These are phyloP conservation scores for Sporothrix luriei DNA, from an alignment of 2,329 filamentous ascomycete species.

Conservation along the genomic window DNA sequence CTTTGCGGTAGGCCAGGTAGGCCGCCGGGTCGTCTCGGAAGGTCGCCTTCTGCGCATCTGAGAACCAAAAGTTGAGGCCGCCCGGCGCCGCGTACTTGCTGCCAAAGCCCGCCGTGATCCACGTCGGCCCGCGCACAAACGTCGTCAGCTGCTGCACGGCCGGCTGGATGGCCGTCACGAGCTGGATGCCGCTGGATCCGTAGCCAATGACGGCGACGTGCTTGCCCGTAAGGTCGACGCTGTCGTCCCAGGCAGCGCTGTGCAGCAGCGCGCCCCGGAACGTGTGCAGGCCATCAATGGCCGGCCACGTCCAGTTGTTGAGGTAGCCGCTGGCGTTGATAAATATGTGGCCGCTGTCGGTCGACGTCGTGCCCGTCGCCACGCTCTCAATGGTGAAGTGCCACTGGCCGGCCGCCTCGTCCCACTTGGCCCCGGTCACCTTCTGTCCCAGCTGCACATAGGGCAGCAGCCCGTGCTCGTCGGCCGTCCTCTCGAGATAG, in stretches of 20 bases:
- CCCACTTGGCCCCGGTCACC: slow-evolving; percentile 30
- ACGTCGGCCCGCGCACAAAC: slow-evolving; percentile 42
- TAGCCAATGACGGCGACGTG: slow-evolving; percentile 34
- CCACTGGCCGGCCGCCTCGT: slow-evolving; percentile 33
- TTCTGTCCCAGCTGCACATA: slow-evolving; percentile 32
- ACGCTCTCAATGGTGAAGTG: slow-evolving; percentile 25
- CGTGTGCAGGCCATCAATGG: slow-evolving; percentile 32
- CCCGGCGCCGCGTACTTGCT: slow-evolving; percentile 56
- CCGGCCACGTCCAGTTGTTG: slow-evolving; percentile 54
- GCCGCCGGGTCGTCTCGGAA: slow-evolving; percentile 34
- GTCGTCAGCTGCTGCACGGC: slow-evolving; percentile 41
- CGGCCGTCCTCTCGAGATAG: slow-evolving; percentile 30
- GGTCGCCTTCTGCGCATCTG: slow-evolving; percentile 29
- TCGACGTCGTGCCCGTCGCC: background rate
- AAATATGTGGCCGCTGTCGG: slow-evolving; percentile 50
- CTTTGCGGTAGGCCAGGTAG: slow-evolving; percentile 33
- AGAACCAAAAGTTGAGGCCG: slow-evolving; percentile 24
- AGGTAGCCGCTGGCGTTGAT: slow-evolving; percentile 53
- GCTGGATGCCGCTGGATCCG: slow-evolving; percentile 34
- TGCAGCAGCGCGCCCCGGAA: slow-evolving; percentile 35
- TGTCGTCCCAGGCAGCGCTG: slow-evolving; percentile 36
- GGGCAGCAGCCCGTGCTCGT: slow-evolving; percentile 28
- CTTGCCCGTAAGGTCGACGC: slow-evolving; percentile 32
- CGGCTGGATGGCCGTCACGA: slow-evolving; percentile 44
- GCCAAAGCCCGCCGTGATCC: slow-evolving; percentile 66